Evolutionary conservation across 2,329 filamentous ascomycete genomes (phyloP).

Genomic region (Aspergillus quadricinctus): DNA sequence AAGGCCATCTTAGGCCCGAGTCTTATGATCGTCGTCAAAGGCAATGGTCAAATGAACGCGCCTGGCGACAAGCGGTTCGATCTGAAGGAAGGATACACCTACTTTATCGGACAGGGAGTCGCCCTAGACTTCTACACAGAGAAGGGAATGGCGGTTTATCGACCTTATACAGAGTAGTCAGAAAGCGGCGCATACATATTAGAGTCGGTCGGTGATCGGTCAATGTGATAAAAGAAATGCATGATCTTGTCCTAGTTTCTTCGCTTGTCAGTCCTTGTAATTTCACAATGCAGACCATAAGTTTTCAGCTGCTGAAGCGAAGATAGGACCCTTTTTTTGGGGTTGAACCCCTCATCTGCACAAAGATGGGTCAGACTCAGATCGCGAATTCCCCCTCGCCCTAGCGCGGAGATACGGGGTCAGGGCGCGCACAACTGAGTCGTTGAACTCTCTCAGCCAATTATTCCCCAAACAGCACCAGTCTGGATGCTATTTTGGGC

Average conservation of each 20-base stretch:
- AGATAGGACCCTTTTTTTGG: neutral
- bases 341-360: neutral
- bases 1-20: conserved; percentile 56
- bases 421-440: neutral
- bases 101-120: conserved; percentile 59
- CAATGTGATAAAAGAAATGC: neutral
- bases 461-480: neutral
- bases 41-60: conserved; percentile 53
- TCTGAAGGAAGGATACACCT: conserved; percentile 60
- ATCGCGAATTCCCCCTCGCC: neutral
- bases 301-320: neutral
- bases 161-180: conserved; percentile 38
- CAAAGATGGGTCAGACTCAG: neutral
- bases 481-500: neutral
- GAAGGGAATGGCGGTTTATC: conserved; percentile 46
- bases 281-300: neutral
- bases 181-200: neutral
- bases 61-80: conserved; percentile 49
- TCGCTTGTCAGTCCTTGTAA: neutral
- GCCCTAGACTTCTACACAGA: conserved; percentile 44
- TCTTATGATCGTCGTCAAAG: conserved; percentile 59
- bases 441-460: neutral
- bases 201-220: neutral
- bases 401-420: neutral
- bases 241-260: neutral